Conservation (phyloP, 179 eudicot genomes). For the Beta lomatogona region DNA sequence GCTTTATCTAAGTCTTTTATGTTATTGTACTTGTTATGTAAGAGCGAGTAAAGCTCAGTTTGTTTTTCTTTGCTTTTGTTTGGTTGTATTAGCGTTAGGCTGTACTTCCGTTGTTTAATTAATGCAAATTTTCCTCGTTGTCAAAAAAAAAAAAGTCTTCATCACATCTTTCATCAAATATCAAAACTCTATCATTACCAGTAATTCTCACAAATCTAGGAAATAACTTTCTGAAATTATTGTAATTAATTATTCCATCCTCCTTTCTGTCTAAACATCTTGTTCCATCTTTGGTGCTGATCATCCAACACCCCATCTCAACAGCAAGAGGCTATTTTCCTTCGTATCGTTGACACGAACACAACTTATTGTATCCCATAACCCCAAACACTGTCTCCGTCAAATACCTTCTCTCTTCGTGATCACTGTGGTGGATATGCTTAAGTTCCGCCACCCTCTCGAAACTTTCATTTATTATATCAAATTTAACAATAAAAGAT, state of each 20-base stretch:
- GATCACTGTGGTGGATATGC: neutral
- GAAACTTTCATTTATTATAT: neutral
- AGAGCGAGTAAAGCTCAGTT: no score
- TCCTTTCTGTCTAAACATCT: neutral
- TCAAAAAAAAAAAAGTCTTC: no score
- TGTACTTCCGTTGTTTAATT: no score
- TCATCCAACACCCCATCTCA: neutral
- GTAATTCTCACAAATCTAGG: neutral
- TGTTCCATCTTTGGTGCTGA: neutral
- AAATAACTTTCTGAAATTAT: no score
- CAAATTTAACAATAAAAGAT: neutral
- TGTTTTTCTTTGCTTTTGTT: no score
- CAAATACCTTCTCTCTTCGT: neutral
- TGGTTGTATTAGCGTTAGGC: no score
- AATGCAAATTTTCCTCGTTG: no score
- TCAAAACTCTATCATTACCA: neutral
- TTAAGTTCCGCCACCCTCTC: neutral
- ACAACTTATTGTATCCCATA: neutral
- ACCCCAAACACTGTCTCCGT: neutral
- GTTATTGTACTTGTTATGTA: no score
- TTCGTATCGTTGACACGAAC: neutral
- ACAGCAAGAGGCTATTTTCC: neutral
- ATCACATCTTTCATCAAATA: neutral
- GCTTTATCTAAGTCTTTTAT: no score
- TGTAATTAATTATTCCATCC: neutral